Percentiles rank a stretch among this genome's conserved stretches.
Evolutionary conservation across 495 filamentous ascomycete genomes (phyloP).

Genomic region (Alectoria sarmentosa): DNA sequence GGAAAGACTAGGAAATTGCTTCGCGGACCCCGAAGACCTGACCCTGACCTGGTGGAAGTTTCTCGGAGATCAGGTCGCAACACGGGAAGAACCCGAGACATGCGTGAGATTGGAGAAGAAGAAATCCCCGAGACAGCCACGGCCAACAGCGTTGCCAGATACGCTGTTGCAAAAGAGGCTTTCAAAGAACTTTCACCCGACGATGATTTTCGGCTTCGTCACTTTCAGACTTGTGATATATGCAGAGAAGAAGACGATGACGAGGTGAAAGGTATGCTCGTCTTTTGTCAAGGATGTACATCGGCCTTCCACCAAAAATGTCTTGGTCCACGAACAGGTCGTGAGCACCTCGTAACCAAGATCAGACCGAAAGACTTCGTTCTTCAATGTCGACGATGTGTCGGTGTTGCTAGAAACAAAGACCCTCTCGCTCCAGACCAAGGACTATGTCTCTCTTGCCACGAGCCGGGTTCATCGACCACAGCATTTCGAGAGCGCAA

Average conservation of each 20-base stretch:
- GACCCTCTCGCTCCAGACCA: conserved; percentile 61
- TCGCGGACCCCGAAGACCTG: not conserved
- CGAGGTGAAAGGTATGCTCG: conserved; percentile 51
- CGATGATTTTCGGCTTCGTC: conserved; percentile 56
- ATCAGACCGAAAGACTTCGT: conserved; percentile 69
- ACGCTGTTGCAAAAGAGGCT: conserved; percentile 57
- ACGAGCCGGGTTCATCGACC: conserved; percentile 52
- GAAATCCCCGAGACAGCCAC: conserved; percentile 55
- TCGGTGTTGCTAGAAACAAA: conserved; percentile 57
- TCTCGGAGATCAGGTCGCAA: conserved; percentile 36
- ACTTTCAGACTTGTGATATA: conserved; percentile 64
- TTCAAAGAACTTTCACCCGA: conserved; percentile 51
- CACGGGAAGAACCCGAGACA: conserved; percentile 23
- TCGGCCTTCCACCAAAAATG: conserved; percentile 74
- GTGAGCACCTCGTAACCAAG: conserved; percentile 95
- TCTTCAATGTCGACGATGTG: conserved; percentile 82
- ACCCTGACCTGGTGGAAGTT: not conserved
- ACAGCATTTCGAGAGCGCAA: conserved; percentile 60
- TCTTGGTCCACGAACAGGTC: conserved; percentile 59
- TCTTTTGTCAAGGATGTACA: conserved; percentile 89
- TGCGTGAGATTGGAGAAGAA: conserved; percentile 60
- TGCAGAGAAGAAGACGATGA: conserved; percentile 52
- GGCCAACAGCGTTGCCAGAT: conserved; percentile 36
- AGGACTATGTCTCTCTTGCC: conserved; percentile 64
- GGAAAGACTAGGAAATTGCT: conserved; percentile 4